Evolutionary conservation across 2,329 filamentous ascomycete genomes (phyloP).

Genomic region (Botrytis sinoallii): DNA sequence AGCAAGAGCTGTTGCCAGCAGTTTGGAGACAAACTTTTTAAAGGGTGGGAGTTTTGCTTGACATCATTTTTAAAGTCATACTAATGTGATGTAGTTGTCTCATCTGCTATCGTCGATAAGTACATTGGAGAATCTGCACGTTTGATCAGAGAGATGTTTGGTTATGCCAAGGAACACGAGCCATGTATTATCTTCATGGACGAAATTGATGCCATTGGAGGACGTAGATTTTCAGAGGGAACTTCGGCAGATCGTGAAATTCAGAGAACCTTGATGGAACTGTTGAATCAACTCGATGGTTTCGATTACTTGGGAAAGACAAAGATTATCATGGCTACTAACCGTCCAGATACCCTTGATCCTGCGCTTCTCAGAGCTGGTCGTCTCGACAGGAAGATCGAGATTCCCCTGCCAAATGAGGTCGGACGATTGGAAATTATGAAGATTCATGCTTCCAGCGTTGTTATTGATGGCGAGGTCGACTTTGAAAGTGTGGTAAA

Average conservation of each 20-base stretch:
- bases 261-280: constrained; percentile 96
- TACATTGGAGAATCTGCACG: constrained; percentile 98
- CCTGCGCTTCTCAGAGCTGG: constrained; percentile 89
- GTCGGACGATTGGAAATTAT: constrained; percentile 93
- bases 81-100: constrained; percentile 66
- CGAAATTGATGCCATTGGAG: constrained; percentile 98
- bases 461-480: constrained; percentile 88
- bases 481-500: constrained; percentile 99
- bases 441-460: constrained; percentile 90
- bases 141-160: constrained; percentile 98
- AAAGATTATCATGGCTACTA: constrained; percentile 99
- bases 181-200: constrained; percentile 99
- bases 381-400: constrained; percentile 94
- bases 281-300: constrained; percentile 96
- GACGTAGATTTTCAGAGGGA: constrained; percentile 92
- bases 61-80: constrained; percentile 12
- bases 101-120: constrained; percentile 98
- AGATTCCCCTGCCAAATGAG: constrained; percentile 95
- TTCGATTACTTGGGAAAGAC: constrained; percentile 99
- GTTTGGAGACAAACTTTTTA: constrained; percentile 95
- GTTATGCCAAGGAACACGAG: constrained; percentile 98
- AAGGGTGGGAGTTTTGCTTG: constrained; percentile 62
- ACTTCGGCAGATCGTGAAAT: constrained; percentile 98
- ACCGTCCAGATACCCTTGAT: constrained; percentile 93
- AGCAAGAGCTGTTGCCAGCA: constrained; percentile 91